Percentiles rank a stretch among this genome's conserved stretches.
Conservation (phyloP, 1,284 basidiomycete species). For the Ganoderma multipileum region DNA sequence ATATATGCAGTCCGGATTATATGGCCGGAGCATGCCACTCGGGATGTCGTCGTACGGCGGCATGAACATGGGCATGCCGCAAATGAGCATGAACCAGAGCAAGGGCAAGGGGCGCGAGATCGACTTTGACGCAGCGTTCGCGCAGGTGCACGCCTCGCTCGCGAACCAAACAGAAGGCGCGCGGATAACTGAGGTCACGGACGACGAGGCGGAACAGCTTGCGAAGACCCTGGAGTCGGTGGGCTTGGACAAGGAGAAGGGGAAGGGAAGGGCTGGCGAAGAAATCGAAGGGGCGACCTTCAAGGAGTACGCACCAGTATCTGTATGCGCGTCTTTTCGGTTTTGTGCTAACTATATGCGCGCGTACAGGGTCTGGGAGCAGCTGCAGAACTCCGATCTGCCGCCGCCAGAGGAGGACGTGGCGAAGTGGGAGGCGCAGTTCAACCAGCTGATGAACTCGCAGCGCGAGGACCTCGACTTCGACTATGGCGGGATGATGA, state of each 20-base stretch:
- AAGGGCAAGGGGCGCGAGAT: conserved; percentile 79
- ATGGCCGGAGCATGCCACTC: conserved; percentile 40
- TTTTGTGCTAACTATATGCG: conserved; percentile 11
- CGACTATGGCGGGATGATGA: conserved; percentile 67
- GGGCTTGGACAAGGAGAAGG: conserved; percentile 39
- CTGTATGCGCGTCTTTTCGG: background rate
- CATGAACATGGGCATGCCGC: conserved; percentile 25
- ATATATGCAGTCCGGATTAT: conserved; percentile 46
- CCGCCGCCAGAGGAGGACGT: conserved; percentile 70
- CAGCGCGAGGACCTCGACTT: conserved; percentile 68
- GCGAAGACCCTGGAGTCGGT: conserved; percentile 50
- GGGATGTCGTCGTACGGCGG: conserved; percentile 31
- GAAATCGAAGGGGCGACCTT: conserved; percentile 45
- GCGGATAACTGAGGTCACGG: conserved; percentile 59
- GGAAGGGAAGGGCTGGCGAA: conserved; percentile 41
- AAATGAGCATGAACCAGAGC: conserved; percentile 54
- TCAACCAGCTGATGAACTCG: conserved; percentile 78
- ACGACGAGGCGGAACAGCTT: conserved; percentile 46
- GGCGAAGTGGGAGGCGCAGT: conserved; percentile 90
- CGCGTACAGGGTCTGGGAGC: conserved; percentile 61
- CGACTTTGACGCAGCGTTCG: conserved; percentile 83
- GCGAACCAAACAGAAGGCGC: conserved; percentile 51
- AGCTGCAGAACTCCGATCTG: conserved; percentile 61
- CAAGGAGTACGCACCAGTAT: conserved; percentile 48
- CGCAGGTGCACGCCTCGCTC: conserved; percentile 60